A percentile compares a stretch with the other conserved stretches of the same genome.
phyloP scores from a whole-genome alignment of 345 rosid species.

The Dimocarpus longan region DNA sequence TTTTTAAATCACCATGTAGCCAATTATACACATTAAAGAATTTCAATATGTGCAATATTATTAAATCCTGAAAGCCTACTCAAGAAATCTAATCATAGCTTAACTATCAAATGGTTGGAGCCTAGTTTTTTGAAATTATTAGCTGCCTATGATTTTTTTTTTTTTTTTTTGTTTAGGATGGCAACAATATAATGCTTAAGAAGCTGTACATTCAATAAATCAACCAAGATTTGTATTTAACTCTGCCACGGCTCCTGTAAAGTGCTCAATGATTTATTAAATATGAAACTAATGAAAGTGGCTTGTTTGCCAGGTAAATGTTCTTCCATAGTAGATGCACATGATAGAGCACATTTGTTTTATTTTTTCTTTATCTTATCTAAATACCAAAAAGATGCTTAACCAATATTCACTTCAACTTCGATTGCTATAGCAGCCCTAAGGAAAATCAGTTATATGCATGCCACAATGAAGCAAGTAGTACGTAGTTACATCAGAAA shows the following conservation, averaged over 20 bases:
- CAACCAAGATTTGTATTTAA: neutral
- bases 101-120: no score
- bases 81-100: neutral
- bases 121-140: neutral
- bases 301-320: no score
- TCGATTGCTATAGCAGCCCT: neutral
- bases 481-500: neutral
- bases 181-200: no score
- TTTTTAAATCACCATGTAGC: neutral
- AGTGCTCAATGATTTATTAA: no score
- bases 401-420: neutral
- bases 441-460: neutral
- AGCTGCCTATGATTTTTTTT: neutral
- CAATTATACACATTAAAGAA: neutral
- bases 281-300: no score
- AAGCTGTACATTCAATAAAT: neutral
- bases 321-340: no score
- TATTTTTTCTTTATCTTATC: neutral
- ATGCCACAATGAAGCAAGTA: neutral
- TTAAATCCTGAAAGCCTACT: neutral
- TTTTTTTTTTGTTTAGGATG: no score
- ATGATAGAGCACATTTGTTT: no score
- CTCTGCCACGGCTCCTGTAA: no score
- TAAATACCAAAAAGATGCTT: neutral
- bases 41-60: neutral